phyloP scores from a whole-genome alignment of 345 rosid genomes.

The Psidium friedrichsthalianum region DNA sequence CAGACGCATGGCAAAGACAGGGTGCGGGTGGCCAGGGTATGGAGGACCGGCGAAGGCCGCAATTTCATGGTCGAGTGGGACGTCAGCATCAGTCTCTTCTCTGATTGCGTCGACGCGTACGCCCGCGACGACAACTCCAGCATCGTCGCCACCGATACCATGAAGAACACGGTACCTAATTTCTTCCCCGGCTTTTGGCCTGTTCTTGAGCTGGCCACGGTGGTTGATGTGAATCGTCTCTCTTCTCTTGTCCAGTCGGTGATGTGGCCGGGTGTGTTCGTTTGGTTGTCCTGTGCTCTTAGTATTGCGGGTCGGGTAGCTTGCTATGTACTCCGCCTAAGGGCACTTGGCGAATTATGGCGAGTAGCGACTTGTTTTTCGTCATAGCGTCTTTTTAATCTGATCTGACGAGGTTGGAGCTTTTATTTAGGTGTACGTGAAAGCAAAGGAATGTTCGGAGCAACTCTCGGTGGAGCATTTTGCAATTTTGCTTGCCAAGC shows the following conservation, averaged over 20 bases:
- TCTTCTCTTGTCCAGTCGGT: not conserved
- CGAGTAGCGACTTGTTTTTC: not conserved
- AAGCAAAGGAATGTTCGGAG: constrained; percentile 69
- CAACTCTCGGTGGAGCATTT: constrained; percentile 72
- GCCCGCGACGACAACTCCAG: constrained; percentile 60
- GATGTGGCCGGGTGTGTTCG: not conserved
- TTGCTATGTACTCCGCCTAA: not conserved
- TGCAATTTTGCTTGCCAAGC: constrained; percentile 69
- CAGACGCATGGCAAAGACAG: constrained; percentile 84
- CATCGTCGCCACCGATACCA: constrained; percentile 91
- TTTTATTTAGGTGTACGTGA: constrained; percentile 58
- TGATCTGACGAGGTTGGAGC: not conserved
- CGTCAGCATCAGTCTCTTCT: constrained; percentile 59
- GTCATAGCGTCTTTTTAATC: not conserved
- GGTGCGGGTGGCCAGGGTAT: constrained; percentile 80
- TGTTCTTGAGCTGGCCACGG: not conserved
- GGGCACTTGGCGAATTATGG: not conserved
- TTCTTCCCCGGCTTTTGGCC: not conserved
- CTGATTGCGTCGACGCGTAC: constrained; percentile 68
- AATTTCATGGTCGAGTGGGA: constrained; percentile 76
- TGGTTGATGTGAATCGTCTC: not conserved
- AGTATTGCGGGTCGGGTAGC: not conserved
- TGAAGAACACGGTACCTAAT: constrained; percentile 70
- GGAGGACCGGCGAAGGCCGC: constrained; percentile 45
- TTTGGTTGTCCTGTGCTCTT: not conserved